Percentiles rank a stretch among this genome's conserved stretches.
Evolutionary conservation across 1,139 yeast species (phyloP).

Genomic region (Geotrichum candidum): DNA sequence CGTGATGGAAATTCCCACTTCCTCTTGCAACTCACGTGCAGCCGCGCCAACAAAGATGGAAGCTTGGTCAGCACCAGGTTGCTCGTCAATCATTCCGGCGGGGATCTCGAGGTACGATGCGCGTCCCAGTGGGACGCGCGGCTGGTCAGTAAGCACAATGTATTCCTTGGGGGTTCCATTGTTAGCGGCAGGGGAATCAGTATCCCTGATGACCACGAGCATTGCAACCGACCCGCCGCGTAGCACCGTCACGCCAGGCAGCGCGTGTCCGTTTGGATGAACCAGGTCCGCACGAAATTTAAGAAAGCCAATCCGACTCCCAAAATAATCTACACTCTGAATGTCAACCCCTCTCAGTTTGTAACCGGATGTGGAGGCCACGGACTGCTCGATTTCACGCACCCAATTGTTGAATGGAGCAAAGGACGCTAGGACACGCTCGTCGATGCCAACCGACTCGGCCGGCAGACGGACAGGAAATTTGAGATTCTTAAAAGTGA

Average conservation of each 20-base stretch:
- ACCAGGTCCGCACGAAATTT: constrained; percentile 24
- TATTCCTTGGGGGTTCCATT: constrained; percentile 1
- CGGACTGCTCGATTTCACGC: constrained; percentile 9
- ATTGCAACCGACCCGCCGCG: constrained; percentile 28
- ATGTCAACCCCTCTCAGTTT: constrained; percentile 20
- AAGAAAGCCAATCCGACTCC: constrained; percentile 24
- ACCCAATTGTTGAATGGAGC: constrained; percentile 24
- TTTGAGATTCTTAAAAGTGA: neutral
- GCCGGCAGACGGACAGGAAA: neutral
- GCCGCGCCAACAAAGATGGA: constrained; percentile 24
- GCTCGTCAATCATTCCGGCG: constrained; percentile 28
- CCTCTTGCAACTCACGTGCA: constrained; percentile 27
- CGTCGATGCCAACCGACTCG: neutral
- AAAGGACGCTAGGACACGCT: neutral
- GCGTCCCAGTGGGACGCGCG: constrained; percentile 25
- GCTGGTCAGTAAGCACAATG: constrained; percentile 24
- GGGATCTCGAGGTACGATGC: constrained; percentile 24
- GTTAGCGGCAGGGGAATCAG: neutral
- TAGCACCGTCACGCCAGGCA: constrained; percentile 27
- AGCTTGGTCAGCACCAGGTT: constrained; percentile 14
- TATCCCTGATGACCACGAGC: constrained; percentile 20
- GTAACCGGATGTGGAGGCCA: constrained; percentile 1
- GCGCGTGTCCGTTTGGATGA: constrained; percentile 21
- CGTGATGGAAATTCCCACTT: constrained; percentile 23
- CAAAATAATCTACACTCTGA: constrained; percentile 25